Base-by-base conservation (phyloP, 202 grass and related monocot species). In the Panicum hallii region DNA sequence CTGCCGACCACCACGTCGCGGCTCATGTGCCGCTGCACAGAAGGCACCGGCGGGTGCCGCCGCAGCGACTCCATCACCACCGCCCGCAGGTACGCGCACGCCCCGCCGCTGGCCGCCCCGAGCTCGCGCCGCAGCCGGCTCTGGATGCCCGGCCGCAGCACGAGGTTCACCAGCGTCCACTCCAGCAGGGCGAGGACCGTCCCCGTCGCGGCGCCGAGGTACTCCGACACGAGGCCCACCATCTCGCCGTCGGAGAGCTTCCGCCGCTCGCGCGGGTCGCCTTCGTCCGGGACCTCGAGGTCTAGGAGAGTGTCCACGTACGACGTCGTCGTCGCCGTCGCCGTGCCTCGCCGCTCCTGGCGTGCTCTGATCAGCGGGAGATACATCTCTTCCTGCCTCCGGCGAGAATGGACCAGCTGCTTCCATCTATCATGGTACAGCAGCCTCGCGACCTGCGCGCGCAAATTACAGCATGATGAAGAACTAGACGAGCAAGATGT, bases 221-320 rank as follows among this genome's bases (percentile, higher is more conserved):
- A 82, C 41, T 82, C 79, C 1, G 79, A 82, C 40, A 82, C 67
- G 53, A 82, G 79, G 0, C 79, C 79, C 41, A 82, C 79, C 79
- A 82, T 71, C 52, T 82, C 50, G 11, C 67, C 67, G 8, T 82
- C 53, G 4, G 22, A n/a, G 79, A 82, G 79, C 52, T 71, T 70
- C 16, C 67, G 79, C 41, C 40, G 40, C 41, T 17, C 10, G 13
- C 28, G 49, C 34, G 32, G 48, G 13, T 82, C 23, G 23, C 67
- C 79, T 42, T 47, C 67, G 38, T 28, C 26, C 15, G 79, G 79
- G 40, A 82, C 67, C 67, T 61, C 66, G 23, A 82, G 53, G 53
- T 71, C 53, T 1, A 82, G 67, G 22, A 82, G 79, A 34, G 79
- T 71, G 79, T 82, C 79, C 40, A 72, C 79, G 79, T 82, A 82